These are phyloP conservation scores for Lentinula detonsa DNA, from an alignment of 768 basidiomycete genomes.

Conservation along the genomic window DNA sequence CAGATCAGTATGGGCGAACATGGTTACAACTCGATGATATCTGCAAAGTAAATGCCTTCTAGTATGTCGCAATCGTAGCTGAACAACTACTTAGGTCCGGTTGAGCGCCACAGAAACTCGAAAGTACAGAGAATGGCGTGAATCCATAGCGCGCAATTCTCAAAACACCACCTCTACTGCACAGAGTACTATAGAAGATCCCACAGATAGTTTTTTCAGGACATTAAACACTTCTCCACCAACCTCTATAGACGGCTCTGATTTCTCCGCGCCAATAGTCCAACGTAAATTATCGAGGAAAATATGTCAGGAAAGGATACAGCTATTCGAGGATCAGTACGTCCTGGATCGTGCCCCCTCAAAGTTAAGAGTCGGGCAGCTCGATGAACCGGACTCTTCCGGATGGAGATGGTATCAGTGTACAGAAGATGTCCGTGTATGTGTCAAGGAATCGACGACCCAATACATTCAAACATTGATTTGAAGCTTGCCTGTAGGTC, in stretches of 20 bases:
- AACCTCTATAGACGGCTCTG: not conserved
- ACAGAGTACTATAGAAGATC: not conserved
- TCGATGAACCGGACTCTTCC: not conserved
- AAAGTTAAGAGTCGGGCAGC: not conserved
- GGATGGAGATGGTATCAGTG: slow-evolving; percentile 7
- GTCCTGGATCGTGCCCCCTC: not conserved
- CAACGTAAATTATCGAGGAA: not conserved
- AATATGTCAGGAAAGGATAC: not conserved
- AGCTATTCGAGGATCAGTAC: not conserved
- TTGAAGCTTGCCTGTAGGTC: not conserved
- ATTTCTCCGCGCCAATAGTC: not conserved
- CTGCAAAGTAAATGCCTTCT: not conserved
- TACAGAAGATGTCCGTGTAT: slow-evolving; percentile 1
- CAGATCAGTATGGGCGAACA: not conserved
- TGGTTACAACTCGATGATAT: slow-evolving; percentile 1
- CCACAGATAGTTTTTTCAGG: not conserved
- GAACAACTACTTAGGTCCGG: not conserved
- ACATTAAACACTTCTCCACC: not conserved
- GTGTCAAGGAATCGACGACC: not conserved
- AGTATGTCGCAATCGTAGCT: not conserved
- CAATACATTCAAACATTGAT: not conserved
- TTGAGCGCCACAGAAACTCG: not conserved
- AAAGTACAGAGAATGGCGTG: slow-evolving; percentile 3
- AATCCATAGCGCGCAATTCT: not conserved
- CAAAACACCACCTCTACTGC: not conserved